These are phyloP conservation scores for Bacterosira constricta DNA, from an alignment of 108 stramenopile genomes.

Conservation along the genomic window DNA sequence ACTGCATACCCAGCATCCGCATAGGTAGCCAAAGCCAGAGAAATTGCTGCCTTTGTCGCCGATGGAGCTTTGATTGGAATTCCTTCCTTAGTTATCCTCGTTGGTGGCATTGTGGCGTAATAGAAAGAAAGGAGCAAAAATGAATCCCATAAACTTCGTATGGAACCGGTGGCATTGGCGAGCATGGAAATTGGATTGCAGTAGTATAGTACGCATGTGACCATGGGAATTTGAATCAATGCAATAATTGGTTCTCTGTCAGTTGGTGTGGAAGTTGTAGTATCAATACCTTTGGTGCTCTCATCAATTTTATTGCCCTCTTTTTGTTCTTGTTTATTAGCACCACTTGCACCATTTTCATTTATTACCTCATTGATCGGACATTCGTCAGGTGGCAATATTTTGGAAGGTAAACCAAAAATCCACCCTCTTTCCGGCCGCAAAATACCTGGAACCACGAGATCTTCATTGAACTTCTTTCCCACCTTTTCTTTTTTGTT, in stretches of 20 bases:
- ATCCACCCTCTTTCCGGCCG: constrained; percentile 48
- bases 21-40: constrained; percentile 62
- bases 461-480: neutral
- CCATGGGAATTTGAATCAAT: constrained; percentile 45
- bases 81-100: constrained; percentile 3
- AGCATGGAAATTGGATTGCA: constrained; percentile 63
- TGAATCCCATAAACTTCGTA: constrained; percentile 53
- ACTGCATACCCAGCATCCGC: constrained; percentile 51
- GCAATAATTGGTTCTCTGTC: constrained; percentile 25
- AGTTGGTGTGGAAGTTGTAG: neutral
- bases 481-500: neutral
- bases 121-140: constrained; percentile 48
- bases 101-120: constrained; percentile 22
- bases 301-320: neutral
- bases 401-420: constrained; percentile 35
- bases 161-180: constrained; percentile 38
- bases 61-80: constrained; percentile 17
- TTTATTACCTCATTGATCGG: neutral
- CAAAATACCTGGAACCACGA: constrained; percentile 35
- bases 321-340: neutral
- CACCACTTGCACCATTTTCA: neutral
- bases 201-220: constrained; percentile 54
- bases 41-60: constrained; percentile 36
- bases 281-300: neutral
- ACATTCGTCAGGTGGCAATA: neutral